Base-by-base conservation (phyloP, 2,329 filamentous ascomycete genomes). In the Claviceps paspali region DNA sequence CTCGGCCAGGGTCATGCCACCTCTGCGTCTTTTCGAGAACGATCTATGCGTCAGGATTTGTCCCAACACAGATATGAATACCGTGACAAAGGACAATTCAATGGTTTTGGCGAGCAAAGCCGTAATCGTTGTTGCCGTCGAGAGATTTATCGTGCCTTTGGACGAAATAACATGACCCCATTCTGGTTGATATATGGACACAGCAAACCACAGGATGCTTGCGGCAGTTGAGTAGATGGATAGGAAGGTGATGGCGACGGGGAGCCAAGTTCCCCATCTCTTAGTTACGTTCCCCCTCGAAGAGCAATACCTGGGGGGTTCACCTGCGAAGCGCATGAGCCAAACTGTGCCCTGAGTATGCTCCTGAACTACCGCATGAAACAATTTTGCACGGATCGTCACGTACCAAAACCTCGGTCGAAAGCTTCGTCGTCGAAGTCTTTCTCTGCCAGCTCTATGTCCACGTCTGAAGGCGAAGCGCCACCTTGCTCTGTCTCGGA, bases 11-110 rank as follows among this genome's bases (percentile, higher is more conserved):
- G 75, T 83, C 40, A 87, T 69, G 2, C 82, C 82, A 3, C 82
- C 82, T 3, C 62, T 59, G 0, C 73, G 69, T 7, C 66, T 61
- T 38, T 66, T 69, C 18, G 68, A 66, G 38, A 83, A 69, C 0
- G 82, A 78, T 38, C 79, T 63, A 15, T 79, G 67, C n/a, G 73
- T 84, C 12, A 88, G 57, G 0, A 81, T 70, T 52, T 91, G 83
- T 0, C 83, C 83, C 0, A 87, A 52, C 38, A 82, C 82, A 0
- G 78, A 70, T 1, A 87, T 78, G 42, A 84, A 82, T 0, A 83
- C 76, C 0, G 82, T 84, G 3, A 84, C 80, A 49, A 86, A 88
- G 0, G 78, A 76, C 44, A 87, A 52, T 55, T 88, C 83, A 33
- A 87, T 82, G 0, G 78, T 71, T 55, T 87, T 88, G 6, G 82